Evolutionary conservation across 352 stramenopile genomes (phyloP), one percentile per base, ranked within the genome.

Genomic region (Pythium biforme): DNA sequence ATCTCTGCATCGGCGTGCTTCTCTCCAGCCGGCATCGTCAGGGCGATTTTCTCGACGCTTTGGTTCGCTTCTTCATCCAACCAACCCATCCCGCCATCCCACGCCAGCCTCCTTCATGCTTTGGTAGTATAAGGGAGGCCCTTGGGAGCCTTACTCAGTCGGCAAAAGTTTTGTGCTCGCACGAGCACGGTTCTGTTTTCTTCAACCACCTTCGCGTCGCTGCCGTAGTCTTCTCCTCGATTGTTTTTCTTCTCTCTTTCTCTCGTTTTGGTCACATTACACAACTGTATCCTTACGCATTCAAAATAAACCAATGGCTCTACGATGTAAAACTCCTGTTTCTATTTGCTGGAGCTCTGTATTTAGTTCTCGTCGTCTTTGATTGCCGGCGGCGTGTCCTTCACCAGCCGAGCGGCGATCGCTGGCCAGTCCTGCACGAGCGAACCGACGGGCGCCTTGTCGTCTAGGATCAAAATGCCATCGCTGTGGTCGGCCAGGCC

Each of bases 381-480:
- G 27, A 8, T 47, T 4, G 26, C 8, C 0, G 31, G 5, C 15
- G 57, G 51, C 11, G 37, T n/a, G 3, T 59, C 54, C n/a, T 59
- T 62, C 19, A 60, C 39, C 14, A 88, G 58, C 0, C 76, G 76
- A 37, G 61, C 60, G 4, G 76, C 73, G 54, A 90, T 68, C 1
- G 69, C 62, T 4, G 48, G 45, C 55, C 79, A 75, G 52, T 85
- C 66, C 27, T 69, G 60, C 31, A 89, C 72, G n/a, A 83, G 76
- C 11, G 59, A 73, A 8, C 83, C 83, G 9, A 90, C 66, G 22
- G 73, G 69, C 12, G 81, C 80, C 34, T 84, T 77, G 22, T 79
- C 68, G 11, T 83, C 72, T 0, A 92, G 71, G 31, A 89, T 81
- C 23, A 87, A 57, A 64, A 92, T 90, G 64, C 83, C 81, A 55